Conservation (phyloP, 495 filamentous ascomycete genomes). For the Lepraria neglecta region DNA sequence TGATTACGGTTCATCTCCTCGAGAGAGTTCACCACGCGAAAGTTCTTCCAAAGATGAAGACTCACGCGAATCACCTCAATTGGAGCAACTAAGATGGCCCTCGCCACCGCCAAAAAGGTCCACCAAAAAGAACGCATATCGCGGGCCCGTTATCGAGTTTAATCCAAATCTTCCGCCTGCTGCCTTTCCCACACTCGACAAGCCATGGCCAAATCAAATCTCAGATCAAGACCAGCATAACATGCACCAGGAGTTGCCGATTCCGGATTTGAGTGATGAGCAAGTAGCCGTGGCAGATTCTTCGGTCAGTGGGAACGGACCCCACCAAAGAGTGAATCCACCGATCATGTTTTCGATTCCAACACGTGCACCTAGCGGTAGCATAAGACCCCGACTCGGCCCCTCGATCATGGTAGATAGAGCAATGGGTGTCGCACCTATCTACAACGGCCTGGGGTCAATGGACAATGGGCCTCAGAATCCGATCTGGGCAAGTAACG, state of each 20-base stretch:
- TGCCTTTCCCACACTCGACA: slow-evolving; percentile 39
- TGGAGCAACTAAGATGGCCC: slow-evolving; percentile 5
- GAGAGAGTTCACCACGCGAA: not conserved
- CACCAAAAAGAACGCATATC: slow-evolving; percentile 1
- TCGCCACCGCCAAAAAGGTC: slow-evolving; percentile 5
- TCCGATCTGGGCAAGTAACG: slow-evolving; percentile 35
- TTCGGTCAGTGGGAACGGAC: no score
- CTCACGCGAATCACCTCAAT: not conserved
- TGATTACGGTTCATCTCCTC: not conserved
- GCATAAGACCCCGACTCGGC: not conserved
- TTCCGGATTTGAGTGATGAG: not conserved
- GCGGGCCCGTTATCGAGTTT: slow-evolving; percentile 30
- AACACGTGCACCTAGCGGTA: not conserved
- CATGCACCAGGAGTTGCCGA: not conserved
- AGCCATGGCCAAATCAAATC: not conserved
- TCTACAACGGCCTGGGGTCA: slow-evolving; percentile 25
- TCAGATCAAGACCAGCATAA: not conserved
- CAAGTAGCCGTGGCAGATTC: not conserved
- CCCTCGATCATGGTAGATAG: not conserved
- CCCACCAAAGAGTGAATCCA: not conserved
- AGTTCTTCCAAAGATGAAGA: slow-evolving; percentile 1
- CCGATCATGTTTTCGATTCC: not conserved
- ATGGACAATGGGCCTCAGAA: slow-evolving; percentile 33
- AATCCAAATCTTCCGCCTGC: slow-evolving; percentile 41
- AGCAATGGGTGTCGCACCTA: not conserved